Evolutionary conservation across 116 monocot genomes (phyloP), one percentile per base, ranked within the genome.

Genomic region (Phalaenopsis hybrid): DNA sequence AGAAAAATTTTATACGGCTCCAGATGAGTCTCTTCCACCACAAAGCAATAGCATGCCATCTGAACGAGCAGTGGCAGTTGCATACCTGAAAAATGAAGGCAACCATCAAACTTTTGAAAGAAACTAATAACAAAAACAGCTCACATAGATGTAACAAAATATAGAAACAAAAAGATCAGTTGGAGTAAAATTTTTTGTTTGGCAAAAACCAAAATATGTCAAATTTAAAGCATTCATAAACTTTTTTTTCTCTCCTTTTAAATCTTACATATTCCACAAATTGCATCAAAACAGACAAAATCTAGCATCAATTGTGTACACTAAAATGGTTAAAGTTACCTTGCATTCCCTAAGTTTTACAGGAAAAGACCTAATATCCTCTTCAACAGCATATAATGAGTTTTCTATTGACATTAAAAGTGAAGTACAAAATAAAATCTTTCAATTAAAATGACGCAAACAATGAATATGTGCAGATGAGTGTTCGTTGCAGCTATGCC

Each of bases 41-140:
- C 91, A 94, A 81, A 96, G 94, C 82, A 96, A 87, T 21, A 96
- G 92, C 94, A 96, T 94, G 74, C 96, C 96, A 89, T 96, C 96
- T 55, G 91, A 89, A 20, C 96, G 92, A 52, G 92, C 84, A 92
- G 92, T 94, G 83, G 96, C 96, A 83, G 92, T 91, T 74, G 96
- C 96, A 91, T 96, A 96, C 96, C 96, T 96, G 83, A 33, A 52
- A 37, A 78, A 79, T 41, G 0, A 16, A 34, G 20, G 57, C 8
- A 83, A 55, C 51, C 41, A 79, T 74, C 1, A 37, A 58, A 13
- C 61, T 45, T 46, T 63, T 75, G 50, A 57, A 57, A 15, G 17
- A 74, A 77, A 77, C 5, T 1, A 52, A 51, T 33, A 0, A 75
- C 33, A 75, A 28, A 77, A 45, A 17, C 75, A 46, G 51, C 12